A percentile compares a stretch with the other conserved stretches of the same genome.
phyloP scores from a whole-genome alignment of 441 rosid species.

The Flueggea neowawraea region DNA sequence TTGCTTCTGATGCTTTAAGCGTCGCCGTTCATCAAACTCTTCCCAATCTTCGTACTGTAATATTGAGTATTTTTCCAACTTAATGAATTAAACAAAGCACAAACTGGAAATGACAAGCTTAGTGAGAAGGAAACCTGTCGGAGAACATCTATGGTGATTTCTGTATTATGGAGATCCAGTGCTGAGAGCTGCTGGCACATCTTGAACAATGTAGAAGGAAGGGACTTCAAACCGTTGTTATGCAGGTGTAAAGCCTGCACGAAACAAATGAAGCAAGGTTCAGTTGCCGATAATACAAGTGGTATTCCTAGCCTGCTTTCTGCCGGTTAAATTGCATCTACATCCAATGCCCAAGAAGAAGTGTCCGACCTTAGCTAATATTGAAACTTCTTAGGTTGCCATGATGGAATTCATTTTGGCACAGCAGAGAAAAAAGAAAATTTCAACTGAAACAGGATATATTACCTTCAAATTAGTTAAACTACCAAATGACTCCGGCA shows the following conservation, averaged over 20 bases:
- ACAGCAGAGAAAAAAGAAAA: slow-evolving; percentile 1
- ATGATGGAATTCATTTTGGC: neutral
- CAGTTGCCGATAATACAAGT: too few relatives aligned
- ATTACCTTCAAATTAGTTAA: slow-evolving; percentile 66
- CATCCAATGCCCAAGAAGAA: neutral
- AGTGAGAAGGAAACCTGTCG: slow-evolving; percentile 50
- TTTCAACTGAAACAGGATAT: slow-evolving; percentile 1
- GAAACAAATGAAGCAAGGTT: neutral
- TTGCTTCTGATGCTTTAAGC: slow-evolving; percentile 81
- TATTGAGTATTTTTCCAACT: neutral
- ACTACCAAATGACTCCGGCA: slow-evolving; percentile 63
- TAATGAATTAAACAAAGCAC: neutral
- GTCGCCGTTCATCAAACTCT: slow-evolving; percentile 64
- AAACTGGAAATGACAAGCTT: neutral
- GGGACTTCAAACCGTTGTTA: slow-evolving; percentile 65
- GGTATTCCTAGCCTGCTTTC: too few relatives aligned
- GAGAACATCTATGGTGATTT: slow-evolving; percentile 69
- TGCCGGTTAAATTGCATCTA: too few relatives aligned
- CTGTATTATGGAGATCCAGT: slow-evolving; percentile 81
- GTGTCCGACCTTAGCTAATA: neutral
- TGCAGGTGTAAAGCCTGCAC: slow-evolving; percentile 61
- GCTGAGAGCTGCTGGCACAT: slow-evolving; percentile 58
- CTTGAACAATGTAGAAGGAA: slow-evolving; percentile 59
- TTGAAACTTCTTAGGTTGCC: neutral
- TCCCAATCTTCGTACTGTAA: slow-evolving; percentile 76